Base-by-base conservation (phyloP, 2,329 filamentous ascomycete genomes). In the Triangularia setosa region DNA sequence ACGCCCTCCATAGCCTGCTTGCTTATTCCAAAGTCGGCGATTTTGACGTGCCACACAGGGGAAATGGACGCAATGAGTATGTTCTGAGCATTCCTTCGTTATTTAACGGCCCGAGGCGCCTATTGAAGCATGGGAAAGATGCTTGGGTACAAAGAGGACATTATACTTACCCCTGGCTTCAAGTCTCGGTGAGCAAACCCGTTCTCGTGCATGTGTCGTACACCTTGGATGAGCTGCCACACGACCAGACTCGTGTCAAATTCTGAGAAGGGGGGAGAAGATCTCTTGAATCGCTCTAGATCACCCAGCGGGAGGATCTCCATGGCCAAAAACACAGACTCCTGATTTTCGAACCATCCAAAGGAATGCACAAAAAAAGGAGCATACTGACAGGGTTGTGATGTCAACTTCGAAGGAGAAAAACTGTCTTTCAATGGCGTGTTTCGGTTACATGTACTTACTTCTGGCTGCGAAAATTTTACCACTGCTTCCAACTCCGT, bases 11-110 rank as follows among this genome's bases (percentile, higher is more conserved):
- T 40, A 2, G 57, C 30, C 14, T 69, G 66, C 28, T 71, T 72
- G 62, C 69, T 71, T 30, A 72, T 70, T 1, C 72, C 72, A 40
- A 73, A 72, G 58, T 73, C 72, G 11, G 68, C 67, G 14, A 74
- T 72, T 60, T 74, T 73, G 23, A 74, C 71, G 24, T 66, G 69
- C 72, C 72, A 74, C 0, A 60, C 27, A 0, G 72, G 72, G 4
- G 53, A 44, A 11, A 4, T 9, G 3, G 56, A 57, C 2, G 67
- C 65, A 0, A 74, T 69, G 57, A 74, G 64, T 54, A 74, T 71
- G 60, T 74, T 74, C 72, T 73, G 18, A 1, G 12, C n/a, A 53
- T 25, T 21, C 0, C 9, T 23, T n/a, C 6, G 24, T 14, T 52
- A 52, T 52, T 12, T n/a, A n/a, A 18, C 9, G 21, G 9, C 21